Conservation (phyloP, 352 stramenopile species). For the Phytopythium kandeliae region DNA sequence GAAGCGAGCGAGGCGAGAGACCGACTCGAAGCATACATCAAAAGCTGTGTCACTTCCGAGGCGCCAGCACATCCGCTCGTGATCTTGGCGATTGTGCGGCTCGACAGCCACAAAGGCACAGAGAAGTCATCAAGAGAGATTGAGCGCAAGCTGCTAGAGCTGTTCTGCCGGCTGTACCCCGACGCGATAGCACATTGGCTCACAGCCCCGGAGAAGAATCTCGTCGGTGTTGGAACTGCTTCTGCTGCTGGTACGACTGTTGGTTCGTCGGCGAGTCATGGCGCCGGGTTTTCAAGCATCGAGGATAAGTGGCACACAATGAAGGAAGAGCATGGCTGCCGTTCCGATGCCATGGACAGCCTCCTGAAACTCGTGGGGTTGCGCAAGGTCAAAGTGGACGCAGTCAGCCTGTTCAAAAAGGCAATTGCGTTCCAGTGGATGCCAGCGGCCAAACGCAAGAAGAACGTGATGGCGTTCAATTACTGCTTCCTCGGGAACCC, state of each 20-base stretch:
- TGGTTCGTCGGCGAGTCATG: neutral
- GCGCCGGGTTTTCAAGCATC: conserved; percentile 7
- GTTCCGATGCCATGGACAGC: conserved; percentile 74
- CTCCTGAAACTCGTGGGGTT: conserved; percentile 80
- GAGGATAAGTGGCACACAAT: conserved; percentile 60
- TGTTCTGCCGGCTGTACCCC: conserved; percentile 52
- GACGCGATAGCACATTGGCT: conserved; percentile 41
- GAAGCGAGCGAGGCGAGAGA: conserved; percentile 16
- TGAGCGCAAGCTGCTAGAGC: conserved; percentile 29
- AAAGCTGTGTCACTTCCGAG: conserved; percentile 4
- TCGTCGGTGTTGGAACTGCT: no score
- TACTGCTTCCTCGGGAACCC: conserved; percentile 77
- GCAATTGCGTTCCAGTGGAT: conserved; percentile 56
- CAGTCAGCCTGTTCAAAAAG: conserved; percentile 71
- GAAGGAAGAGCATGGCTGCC: conserved; percentile 35
- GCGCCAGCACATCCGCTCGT: conserved; percentile 43
- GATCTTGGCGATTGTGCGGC: conserved; percentile 42
- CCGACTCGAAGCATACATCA: conserved; percentile 38
- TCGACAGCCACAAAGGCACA: conserved; percentile 18
- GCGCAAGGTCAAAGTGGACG: conserved; percentile 72
- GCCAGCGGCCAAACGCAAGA: conserved; percentile 46
- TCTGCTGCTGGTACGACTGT: neutral
- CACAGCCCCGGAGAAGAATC: conserved; percentile 17
- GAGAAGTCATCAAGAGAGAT: conserved; percentile 9
- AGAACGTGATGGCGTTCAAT: conserved; percentile 63